Evolutionary conservation across 1,284 basidiomycete genomes (phyloP).

Genomic region (Pseudozyma tsukubaensis): DNA sequence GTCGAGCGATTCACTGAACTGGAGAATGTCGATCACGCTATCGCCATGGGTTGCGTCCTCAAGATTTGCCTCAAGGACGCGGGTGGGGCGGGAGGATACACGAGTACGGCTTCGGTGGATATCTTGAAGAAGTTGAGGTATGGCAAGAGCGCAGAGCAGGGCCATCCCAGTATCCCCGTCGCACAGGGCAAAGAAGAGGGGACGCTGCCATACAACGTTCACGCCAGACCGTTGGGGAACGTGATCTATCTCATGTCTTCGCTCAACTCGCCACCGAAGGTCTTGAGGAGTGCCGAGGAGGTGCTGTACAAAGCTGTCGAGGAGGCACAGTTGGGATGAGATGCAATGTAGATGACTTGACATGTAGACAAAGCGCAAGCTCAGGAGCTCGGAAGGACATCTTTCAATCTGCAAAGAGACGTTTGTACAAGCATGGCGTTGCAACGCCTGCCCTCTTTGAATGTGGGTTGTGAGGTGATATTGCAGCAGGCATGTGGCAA

Average conservation of each 20-base stretch:
- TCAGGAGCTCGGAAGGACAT: too few relatives aligned
- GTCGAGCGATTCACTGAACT: constrained; percentile 76
- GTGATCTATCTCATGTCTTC: constrained; percentile 95
- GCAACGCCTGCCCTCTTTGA: too few relatives aligned
- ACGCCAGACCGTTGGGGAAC: constrained; percentile 89
- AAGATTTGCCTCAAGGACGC: constrained; percentile 80
- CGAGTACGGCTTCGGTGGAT: constrained; percentile 49
- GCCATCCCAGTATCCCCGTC: constrained; percentile 38
- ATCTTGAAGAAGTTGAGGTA: constrained; percentile 47
- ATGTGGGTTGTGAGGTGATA: too few relatives aligned
- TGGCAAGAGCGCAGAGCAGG: constrained; percentile 18
- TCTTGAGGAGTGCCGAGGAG: constrained; percentile 61
- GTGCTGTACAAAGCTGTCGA: constrained; percentile 21
- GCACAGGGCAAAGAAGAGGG: constrained; percentile 6
- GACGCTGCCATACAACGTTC: constrained; percentile 75
- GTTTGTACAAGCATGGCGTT: too few relatives aligned
- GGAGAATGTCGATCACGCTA: constrained; percentile 77
- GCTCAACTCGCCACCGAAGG: constrained; percentile 76
- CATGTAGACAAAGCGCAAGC: too few relatives aligned
- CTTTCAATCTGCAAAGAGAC: too few relatives aligned
- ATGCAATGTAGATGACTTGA: too few relatives aligned
- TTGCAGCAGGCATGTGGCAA: too few relatives aligned
- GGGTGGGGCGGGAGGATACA: constrained; percentile 71
- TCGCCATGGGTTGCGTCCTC: constrained; percentile 89
- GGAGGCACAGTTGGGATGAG: not conserved